Conservation (phyloP, 805 yeast species). For the Cyberlindnera lachancei region DNA sequence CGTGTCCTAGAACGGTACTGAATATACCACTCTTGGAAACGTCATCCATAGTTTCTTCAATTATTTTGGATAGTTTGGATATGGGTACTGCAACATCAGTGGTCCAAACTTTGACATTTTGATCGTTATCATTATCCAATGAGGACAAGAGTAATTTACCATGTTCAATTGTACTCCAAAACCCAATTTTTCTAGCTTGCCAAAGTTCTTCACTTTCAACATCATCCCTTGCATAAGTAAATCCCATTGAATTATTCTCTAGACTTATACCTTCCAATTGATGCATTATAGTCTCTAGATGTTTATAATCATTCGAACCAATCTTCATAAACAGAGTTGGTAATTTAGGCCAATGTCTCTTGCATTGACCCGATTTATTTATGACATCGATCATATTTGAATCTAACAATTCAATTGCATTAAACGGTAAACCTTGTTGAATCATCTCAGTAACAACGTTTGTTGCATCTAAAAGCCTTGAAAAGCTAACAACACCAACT, state of each 20-base stretch:
- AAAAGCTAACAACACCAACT: constrained; percentile 65
- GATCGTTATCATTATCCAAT: no score
- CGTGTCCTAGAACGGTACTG: constrained; percentile 66
- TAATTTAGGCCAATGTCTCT: constrained; percentile 41
- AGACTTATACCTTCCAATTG: constrained; percentile 43
- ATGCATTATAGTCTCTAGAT: constrained; percentile 34
- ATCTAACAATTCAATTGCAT: constrained; percentile 70
- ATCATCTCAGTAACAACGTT: constrained; percentile 54
- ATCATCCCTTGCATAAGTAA: constrained; percentile 50
- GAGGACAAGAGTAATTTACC: constrained; percentile 40
- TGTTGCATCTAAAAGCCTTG: constrained; percentile 63
- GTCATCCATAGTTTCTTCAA: constrained; percentile 53
- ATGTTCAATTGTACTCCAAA: constrained; percentile 59
- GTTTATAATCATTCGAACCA: constrained; percentile 35
- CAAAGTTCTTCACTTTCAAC: constrained; percentile 59
- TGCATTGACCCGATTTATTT: constrained; percentile 45
- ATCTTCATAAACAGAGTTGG: constrained; percentile 61
- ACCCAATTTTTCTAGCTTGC: constrained; percentile 64
- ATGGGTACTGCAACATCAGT: constrained; percentile 81
- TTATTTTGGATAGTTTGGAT: constrained; percentile 52
- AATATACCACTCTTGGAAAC: constrained; percentile 42
- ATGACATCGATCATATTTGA: constrained; percentile 61
- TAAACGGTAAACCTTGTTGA: constrained; percentile 52
- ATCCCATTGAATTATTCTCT: constrained; percentile 40
- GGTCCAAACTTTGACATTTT: constrained; percentile 54